Conservation (phyloP, 116 monocot species). For the Thalassia testudinum region DNA sequence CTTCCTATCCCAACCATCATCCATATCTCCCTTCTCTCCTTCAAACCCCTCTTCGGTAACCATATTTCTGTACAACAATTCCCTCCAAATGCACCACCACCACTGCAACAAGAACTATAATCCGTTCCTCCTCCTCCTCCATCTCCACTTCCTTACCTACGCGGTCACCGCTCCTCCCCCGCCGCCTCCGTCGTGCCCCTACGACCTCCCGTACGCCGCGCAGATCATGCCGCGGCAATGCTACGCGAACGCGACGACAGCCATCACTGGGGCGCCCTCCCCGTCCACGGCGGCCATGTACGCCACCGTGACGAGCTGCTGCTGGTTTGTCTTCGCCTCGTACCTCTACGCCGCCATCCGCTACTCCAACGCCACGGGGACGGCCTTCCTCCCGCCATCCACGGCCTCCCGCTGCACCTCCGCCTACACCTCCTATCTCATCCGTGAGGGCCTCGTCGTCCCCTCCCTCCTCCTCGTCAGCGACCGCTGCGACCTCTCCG, state of each 20-base stretch:
- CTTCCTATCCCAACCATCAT: too few relatives aligned
- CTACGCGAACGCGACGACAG: slow-evolving; percentile 9
- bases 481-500: slow-evolving; percentile 28
- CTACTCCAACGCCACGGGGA: slow-evolving; percentile 40
- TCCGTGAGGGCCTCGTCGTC: slow-evolving; percentile 27
- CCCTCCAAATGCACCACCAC: too few relatives aligned
- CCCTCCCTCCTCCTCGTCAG: slow-evolving; percentile 28
- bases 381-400: slow-evolving; percentile 47
- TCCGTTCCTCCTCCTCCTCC: slow-evolving; percentile 1
- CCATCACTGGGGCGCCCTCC: slow-evolving; percentile 1
- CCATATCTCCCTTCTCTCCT: too few relatives aligned
- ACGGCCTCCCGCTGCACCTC: slow-evolving; percentile 29
- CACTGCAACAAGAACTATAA: too few relatives aligned
- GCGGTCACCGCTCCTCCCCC: not conserved
- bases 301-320: slow-evolving; percentile 22
- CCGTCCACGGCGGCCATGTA: not conserved
- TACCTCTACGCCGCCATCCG: slow-evolving; percentile 49
- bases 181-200: not conserved
- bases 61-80: too few relatives aligned
- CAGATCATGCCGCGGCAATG: slow-evolving; percentile 10
- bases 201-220: slow-evolving; percentile 10
- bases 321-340: slow-evolving; percentile 66
- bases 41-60: too few relatives aligned
- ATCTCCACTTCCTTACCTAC: not conserved
- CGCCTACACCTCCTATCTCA: slow-evolving; percentile 28